phyloP scores from a whole-genome alignment of 495 filamentous ascomycete species.

The Elasticomyces elasticus region DNA sequence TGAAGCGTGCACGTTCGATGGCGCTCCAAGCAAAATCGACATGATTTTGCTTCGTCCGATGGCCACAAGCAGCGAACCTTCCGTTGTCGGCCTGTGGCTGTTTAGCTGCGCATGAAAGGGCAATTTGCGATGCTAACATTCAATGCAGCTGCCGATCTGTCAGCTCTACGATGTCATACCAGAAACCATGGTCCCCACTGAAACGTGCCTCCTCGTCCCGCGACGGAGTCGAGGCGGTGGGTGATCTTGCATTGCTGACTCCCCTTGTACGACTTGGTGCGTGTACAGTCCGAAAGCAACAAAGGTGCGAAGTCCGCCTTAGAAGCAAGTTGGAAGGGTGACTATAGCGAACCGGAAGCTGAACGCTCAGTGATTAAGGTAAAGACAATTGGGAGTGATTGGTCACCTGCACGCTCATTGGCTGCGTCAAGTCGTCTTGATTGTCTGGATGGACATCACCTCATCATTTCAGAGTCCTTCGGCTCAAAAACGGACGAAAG shows the following conservation, averaged over 20 bases:
- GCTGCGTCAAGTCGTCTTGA: too few species aligned
- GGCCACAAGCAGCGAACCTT: slow-evolving; percentile 5
- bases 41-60: neutral
- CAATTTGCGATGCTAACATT: slow-evolving; percentile 2
- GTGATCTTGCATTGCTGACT: neutral
- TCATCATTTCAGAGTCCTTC: neutral
- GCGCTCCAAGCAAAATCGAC: neutral
- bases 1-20: slow-evolving; percentile 3
- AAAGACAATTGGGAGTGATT: too few species aligned
- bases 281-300: neutral
- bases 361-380: too few species aligned
- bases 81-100: slow-evolving; percentile 5
- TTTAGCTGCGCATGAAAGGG: neutral
- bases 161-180: neutral
- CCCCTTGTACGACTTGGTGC: neutral
- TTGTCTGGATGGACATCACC: neutral
- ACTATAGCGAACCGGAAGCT: neutral
- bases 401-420: too few species aligned
- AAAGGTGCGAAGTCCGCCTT: neutral
- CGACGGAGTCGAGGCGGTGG: neutral
- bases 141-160: neutral
- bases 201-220: slow-evolving; percentile 3
- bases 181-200: neutral
- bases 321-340: neutral
- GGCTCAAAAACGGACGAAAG: neutral